Evolutionary conservation across 176 grass and related monocot species (phyloP), one percentile per base, ranked within the genome.

Genomic region (Tillandsia leiboldiana): DNA sequence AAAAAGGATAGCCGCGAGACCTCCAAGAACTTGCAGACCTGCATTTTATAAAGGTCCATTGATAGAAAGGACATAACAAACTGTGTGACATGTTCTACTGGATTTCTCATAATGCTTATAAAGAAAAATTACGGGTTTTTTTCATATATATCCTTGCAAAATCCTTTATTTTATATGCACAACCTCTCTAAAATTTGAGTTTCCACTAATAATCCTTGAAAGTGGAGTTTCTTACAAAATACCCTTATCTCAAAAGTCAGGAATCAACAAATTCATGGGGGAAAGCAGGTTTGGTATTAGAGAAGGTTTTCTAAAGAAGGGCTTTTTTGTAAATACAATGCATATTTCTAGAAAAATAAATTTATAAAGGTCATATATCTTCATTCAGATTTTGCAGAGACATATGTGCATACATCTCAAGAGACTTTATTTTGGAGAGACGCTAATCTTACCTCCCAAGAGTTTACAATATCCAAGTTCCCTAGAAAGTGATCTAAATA

Each of bases 21-120:
- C 69, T 92, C 93, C 86, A 92, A 87, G 82, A 92, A 97, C 72
- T 82, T 97, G 84, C 89, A 97, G 83, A 97, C 93, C 93, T 97
- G 79, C 49, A 76, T 61, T 48, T 88, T 48, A 62, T 14, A 74
- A 51, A 48, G 71, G 57, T 23, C 50, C 53, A 58, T 70, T 50
- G 70, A 20, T 75, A 1, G 26, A 29, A 12, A 51, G 27, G 10
- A 79, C 49, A 51, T 29, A 77, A 63, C 27, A 50, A 75, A 75
- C 10, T 57, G 72, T 6, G 26, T 61, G 13, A 77, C n/a, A 50
- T 68, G 23, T 56, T 76, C 29, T 42, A 8, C 20, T 51, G 29
- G 26, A 8, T 26, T 51, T 77, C 51, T 69, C 65, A 48, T 20
- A 23, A 8, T 9, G 22, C 10, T 59, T 56, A 12, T 42, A 42